phyloP scores from a whole-genome alignment of 345 rosid species.

The Anacardium occidentale region DNA sequence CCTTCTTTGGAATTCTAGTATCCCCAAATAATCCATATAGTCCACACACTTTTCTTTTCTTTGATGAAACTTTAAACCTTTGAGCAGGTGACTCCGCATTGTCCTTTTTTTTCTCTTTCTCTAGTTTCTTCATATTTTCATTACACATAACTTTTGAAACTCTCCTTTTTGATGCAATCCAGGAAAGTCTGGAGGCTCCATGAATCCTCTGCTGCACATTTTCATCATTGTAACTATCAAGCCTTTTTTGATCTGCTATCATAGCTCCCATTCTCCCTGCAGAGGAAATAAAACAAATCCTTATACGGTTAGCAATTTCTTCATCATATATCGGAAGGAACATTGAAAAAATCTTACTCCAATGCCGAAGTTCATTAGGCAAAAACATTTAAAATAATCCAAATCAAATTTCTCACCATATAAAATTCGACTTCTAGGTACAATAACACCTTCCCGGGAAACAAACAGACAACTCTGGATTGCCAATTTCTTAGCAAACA shows the following conservation, averaged over 20 bases:
- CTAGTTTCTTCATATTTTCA: slow-evolving; percentile 6
- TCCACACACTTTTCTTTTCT: slow-evolving; percentile 17
- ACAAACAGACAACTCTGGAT: background rate
- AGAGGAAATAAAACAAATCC: slow-evolving; percentile 8
- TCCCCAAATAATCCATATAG: slow-evolving; percentile 11
- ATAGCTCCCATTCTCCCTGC: slow-evolving; percentile 42
- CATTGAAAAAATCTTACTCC: too few relatives aligned
- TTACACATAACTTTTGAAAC: background rate
- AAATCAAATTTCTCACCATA: background rate
- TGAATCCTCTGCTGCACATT: slow-evolving; percentile 18
- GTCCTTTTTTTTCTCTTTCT: background rate
- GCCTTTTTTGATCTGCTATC: slow-evolving; percentile 27
- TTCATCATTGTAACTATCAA: slow-evolving; percentile 7
- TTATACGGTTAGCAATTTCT: background rate
- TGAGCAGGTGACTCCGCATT: background rate
- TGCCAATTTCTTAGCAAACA: background rate
- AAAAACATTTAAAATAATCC: background rate
- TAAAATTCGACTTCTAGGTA: background rate
- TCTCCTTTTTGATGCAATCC: slow-evolving; percentile 25
- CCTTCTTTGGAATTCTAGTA: slow-evolving; percentile 26
- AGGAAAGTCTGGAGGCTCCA: background rate
- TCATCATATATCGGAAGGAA: background rate
- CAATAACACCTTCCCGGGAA: background rate
- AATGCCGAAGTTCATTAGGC: too few relatives aligned
- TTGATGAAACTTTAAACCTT: slow-evolving; percentile 14